phyloP scores from a whole-genome alignment of 148 eudicot species.

The Beta vulgaris region DNA sequence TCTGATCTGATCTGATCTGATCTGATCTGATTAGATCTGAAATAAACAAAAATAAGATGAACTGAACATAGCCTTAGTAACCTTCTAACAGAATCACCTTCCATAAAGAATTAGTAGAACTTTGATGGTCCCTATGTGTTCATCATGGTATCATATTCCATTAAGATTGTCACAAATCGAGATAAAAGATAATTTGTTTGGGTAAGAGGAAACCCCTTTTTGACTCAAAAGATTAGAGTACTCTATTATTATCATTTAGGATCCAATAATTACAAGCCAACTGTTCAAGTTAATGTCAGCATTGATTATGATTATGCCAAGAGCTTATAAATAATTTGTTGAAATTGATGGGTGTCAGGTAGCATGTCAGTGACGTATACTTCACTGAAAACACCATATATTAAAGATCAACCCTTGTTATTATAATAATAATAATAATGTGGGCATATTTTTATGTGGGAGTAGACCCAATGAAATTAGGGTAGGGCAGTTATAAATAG shows the following conservation, averaged over 20 bases:
- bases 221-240: conserved; percentile 10
- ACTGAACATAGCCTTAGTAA: too few species aligned
- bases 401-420: conserved; percentile 10
- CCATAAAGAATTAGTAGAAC: neutral
- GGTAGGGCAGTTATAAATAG: neutral
- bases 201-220: conserved; percentile 5
- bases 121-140: conserved; percentile 16
- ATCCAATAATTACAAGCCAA: conserved; percentile 30
- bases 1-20: too few species aligned
- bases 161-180: conserved; percentile 16
- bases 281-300: conserved; percentile 16
- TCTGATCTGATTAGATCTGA: too few species aligned
- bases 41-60: too few species aligned
- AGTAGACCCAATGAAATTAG: neutral
- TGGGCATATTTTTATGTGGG: neutral
- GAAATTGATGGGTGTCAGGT: conserved; percentile 25
- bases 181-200: conserved; percentile 4
- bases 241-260: neutral
- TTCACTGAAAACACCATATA: neutral
- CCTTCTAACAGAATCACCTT: neutral
- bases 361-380: conserved; percentile 18
- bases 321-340: conserved; percentile 18
- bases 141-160: conserved; percentile 26
- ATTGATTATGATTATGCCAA: conserved; percentile 13
- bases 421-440: neutral